Conservation (phyloP, 176 grass and related monocot species). For the Otatea glauca region DNA sequence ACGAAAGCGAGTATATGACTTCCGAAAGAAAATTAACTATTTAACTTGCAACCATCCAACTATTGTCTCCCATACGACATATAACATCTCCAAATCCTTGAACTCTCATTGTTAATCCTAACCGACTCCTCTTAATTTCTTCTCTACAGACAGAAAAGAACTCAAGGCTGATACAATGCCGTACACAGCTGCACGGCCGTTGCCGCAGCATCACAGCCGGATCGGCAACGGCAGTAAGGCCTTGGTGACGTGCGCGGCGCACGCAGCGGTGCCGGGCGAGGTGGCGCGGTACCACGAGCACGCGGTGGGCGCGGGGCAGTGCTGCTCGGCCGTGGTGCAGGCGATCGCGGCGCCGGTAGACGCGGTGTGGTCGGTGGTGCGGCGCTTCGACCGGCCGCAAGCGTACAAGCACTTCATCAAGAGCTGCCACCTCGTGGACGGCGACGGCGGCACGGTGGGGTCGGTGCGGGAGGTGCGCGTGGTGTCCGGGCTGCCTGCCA, state of each 20-base stretch:
- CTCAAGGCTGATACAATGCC: constrained; percentile 39
- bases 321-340: constrained; percentile 59
- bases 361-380: constrained; percentile 85
- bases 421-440: constrained; percentile 76
- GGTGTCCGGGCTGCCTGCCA: constrained; percentile 70
- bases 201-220: constrained; percentile 39
- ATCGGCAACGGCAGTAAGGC: constrained; percentile 22
- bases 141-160: neutral
- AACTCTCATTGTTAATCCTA: constrained; percentile 33
- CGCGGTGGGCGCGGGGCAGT: constrained; percentile 56
- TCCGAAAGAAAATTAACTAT: neutral
- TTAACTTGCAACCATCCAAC: constrained; percentile 41
- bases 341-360: constrained; percentile 54
- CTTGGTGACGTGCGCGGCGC: constrained; percentile 16
- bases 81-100: neutral
- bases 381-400: constrained; percentile 84
- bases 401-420: constrained; percentile 82
- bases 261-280: constrained; percentile 34
- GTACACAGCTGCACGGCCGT: constrained; percentile 30
- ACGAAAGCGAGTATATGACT: constrained; percentile 4
- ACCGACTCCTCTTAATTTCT: neutral
- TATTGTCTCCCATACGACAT: constrained; percentile 3
- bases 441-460: constrained; percentile 64
- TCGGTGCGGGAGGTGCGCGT: constrained; percentile 70
- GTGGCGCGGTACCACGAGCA: constrained; percentile 76